phyloP scores from a whole-genome alignment of 2,329 filamentous ascomycete genomes.

The Davidsoniella australis region DNA sequence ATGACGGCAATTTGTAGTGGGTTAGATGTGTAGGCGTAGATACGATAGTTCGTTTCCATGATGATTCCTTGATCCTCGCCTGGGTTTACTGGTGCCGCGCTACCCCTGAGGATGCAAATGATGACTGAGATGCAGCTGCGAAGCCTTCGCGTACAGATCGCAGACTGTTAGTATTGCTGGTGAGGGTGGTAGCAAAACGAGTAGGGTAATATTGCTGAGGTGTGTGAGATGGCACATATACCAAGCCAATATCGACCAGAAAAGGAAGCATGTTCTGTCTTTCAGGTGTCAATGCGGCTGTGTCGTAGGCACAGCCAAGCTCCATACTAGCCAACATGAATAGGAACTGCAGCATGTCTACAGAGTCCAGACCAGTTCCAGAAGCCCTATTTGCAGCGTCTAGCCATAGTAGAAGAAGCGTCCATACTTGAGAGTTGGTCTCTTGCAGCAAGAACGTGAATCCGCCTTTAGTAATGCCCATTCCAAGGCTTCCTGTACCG shows the following conservation, averaged over 20 bases:
- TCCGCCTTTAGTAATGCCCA: slow-evolving; percentile 77
- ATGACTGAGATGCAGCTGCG: slow-evolving; percentile 37
- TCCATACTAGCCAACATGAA: slow-evolving; percentile 91
- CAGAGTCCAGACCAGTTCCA: slow-evolving; percentile 58
- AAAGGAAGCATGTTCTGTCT: slow-evolving; percentile 81
- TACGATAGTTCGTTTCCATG: slow-evolving; percentile 90
- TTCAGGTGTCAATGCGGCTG: slow-evolving; percentile 60
- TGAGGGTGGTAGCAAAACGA: slow-evolving; percentile 82
- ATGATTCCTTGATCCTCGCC: slow-evolving; percentile 59
- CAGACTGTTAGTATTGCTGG: slow-evolving; percentile 58
- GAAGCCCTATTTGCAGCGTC: slow-evolving; percentile 51
- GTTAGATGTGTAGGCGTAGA: slow-evolving; percentile 93
- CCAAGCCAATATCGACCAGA: slow-evolving; percentile 79
- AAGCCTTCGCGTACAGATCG: slow-evolving; percentile 54
- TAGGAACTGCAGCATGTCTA: slow-evolving; percentile 89
- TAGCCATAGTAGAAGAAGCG: slow-evolving; percentile 80
- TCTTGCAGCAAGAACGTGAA: slow-evolving; percentile 93
- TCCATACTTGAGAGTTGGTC: slow-evolving; percentile 94
- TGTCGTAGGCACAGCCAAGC: slow-evolving; percentile 80
- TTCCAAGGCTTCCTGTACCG: slow-evolving; percentile 37
- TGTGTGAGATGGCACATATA: slow-evolving; percentile 50
- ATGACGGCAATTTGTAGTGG: slow-evolving; percentile 90
- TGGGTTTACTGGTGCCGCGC: slow-evolving; percentile 29
- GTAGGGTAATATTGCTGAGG: slow-evolving; percentile 68
- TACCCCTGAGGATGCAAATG: slow-evolving; percentile 23